These are phyloP conservation scores for Zygosaccharomyces siamensis DNA, from an alignment of 805 yeast genomes.

Conservation along the genomic window DNA sequence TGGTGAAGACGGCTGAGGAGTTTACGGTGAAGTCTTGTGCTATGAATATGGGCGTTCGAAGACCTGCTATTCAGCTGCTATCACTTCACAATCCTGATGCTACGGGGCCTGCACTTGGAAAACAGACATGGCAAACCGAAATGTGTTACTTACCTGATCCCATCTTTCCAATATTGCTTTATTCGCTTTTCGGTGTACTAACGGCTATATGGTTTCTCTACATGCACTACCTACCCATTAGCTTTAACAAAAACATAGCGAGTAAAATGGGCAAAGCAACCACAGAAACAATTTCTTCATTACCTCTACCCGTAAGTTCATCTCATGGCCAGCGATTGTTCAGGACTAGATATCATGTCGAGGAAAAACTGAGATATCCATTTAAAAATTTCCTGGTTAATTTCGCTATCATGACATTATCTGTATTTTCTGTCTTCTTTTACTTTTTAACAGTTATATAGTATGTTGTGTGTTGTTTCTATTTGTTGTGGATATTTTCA, in stretches of 20 bases:
- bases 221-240: constrained; percentile 29
- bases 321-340: background rate
- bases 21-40: constrained; percentile 84
- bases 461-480: background rate
- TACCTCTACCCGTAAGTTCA: constrained; percentile 25
- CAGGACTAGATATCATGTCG: constrained; percentile 7
- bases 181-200: constrained; percentile 26
- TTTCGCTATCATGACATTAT: constrained; percentile 5
- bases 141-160: constrained; percentile 59
- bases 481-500: background rate
- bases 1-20: constrained; percentile 48
- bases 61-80: constrained; percentile 83
- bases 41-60: constrained; percentile 84
- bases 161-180: constrained; percentile 39
- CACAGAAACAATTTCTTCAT: constrained; percentile 6
- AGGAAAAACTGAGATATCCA: constrained; percentile 6
- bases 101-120: constrained; percentile 12
- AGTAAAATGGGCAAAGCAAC: constrained; percentile 10
- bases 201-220: constrained; percentile 20
- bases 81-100: constrained; percentile 51
- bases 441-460: constrained; percentile 10
- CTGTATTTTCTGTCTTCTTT: constrained; percentile 9
- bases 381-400: constrained; percentile 7
- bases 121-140: constrained; percentile 39
- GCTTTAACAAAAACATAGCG: constrained; percentile 21